Evolutionary conservation across 176 grass and related monocot species (phyloP), one percentile per base, ranked within the genome.

Genomic region (Chloris gayana): DNA sequence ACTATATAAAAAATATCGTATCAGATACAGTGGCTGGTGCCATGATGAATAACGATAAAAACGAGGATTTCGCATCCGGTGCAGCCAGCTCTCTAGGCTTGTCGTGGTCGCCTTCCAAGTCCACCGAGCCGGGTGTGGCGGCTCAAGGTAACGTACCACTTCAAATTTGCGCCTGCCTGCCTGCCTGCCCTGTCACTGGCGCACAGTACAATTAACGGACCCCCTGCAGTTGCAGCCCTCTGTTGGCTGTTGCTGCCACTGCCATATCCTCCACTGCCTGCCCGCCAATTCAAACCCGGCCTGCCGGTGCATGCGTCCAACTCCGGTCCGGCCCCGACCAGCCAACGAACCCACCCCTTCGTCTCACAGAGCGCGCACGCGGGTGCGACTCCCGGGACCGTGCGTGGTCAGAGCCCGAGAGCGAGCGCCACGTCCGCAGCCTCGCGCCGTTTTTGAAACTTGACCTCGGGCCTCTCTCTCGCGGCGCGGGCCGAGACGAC

Each of bases 201-300:
- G 73, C 47, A 72, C 74, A 72, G 73, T 58, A 72, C 74, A 72
- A 56, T 77, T 72, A 59, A 72, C 85, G 85, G 80, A 72, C 57
- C 66, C 78, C 24, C 64, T 51, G 75, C 75, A 2, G 15, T 32
- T 14, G 42, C 75, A 49, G 75, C 41, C 21, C 79, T 60, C 47
- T 50, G 47, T 50, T 50, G 47, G 47, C 47, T 50, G 47, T 6
- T 54, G 44, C 56, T 24, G 54, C 25, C 54, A 58, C 25, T 11
- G 10, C 22, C 50, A 34, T 15, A 67, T 39, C 71, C 21, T 44
- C 58, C 35, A 29, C 15, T 13, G 30, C 53, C 13, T 78, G 46
- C 19, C 67, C 63, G 67, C 67, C 59, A 54, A 78, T 84, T 88
- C 69, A 88, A 88, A 88, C 44, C 80, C 67, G 33, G 70, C 54